These are phyloP conservation scores for Paraphaeosphaeria minitans DNA, from an alignment of 2,329 filamentous ascomycete genomes.

Conservation along the genomic window DNA sequence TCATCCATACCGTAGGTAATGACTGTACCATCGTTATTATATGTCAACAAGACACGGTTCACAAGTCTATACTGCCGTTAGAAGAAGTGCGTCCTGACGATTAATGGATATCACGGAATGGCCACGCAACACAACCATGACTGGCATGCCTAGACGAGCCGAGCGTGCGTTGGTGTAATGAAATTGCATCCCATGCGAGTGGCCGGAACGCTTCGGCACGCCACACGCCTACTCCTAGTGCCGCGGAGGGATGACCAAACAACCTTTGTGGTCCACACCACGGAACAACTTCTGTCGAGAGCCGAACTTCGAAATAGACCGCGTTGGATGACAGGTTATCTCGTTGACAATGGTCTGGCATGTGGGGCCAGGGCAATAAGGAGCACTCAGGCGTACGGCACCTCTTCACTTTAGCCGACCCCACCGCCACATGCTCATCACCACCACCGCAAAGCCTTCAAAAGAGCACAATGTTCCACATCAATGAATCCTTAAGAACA, in stretches of 20 bases:
- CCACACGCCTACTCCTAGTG: constrained; percentile 6
- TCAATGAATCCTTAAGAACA: not conserved
- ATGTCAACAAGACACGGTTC: not conserved
- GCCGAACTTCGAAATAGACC: not conserved
- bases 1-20: not conserved
- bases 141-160: not conserved
- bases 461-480: not conserved
- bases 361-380: constrained; percentile 9
- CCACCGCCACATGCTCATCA: constrained; percentile 9
- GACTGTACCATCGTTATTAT: too few species aligned
- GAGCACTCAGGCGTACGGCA: not conserved
- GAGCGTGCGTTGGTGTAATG: constrained; percentile 2
- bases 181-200: constrained; percentile 7
- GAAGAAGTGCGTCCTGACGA: not conserved
- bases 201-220: constrained; percentile 6
- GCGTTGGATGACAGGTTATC: not conserved
- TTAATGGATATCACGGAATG: not conserved
- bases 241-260: not conserved
- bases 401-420: constrained; percentile 7
- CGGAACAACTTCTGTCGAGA: not conserved
- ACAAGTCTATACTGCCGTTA: not conserved
- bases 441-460: constrained; percentile 1
- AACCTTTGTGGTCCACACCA: not conserved
- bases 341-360: not conserved
- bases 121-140: not conserved